Evolutionary conservation across 2,329 filamentous ascomycete species (phyloP).

Genomic region (Cylindrodendrum hubeiense): DNA sequence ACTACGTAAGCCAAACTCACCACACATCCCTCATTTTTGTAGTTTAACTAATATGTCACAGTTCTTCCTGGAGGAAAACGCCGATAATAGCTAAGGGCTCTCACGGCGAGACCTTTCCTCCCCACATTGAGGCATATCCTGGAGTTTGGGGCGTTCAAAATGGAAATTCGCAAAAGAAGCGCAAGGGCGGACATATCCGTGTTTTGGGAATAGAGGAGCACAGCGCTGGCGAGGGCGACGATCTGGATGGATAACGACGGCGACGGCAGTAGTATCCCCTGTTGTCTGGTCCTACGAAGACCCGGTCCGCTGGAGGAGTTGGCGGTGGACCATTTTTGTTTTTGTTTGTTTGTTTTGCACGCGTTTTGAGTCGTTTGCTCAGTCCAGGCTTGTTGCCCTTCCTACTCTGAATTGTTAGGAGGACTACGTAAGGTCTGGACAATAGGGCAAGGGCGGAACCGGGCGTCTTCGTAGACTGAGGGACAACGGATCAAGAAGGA

Average conservation of each 20-base stretch:
- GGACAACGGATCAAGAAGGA: constrained; percentile 73
- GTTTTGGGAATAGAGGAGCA: constrained; percentile 55
- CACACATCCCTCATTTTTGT: not conserved
- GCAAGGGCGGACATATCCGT: constrained; percentile 44
- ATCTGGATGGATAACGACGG: constrained; percentile 72
- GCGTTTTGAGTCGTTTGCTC: constrained; percentile 16
- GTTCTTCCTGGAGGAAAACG: constrained; percentile 94
- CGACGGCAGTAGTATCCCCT: constrained; percentile 75
- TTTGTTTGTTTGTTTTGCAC: constrained; percentile 22
- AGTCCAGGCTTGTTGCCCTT: not conserved
- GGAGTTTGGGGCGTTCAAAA: constrained; percentile 68
- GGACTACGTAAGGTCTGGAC: not conserved
- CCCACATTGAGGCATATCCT: constrained; percentile 47
- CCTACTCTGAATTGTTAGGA: not conserved
- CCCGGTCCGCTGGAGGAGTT: constrained; percentile 15
- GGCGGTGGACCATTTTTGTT: constrained; percentile 15
- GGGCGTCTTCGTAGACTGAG: constrained; percentile 61
- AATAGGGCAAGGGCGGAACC: constrained; percentile 17
- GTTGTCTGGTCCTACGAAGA: constrained; percentile 70
- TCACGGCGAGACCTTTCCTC: constrained; percentile 48
- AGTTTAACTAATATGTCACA: constrained; percentile 50
- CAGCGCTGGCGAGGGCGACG: constrained; percentile 73
- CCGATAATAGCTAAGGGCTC: constrained; percentile 65
- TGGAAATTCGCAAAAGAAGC: constrained; percentile 46
- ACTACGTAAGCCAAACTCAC: constrained; percentile 74